Conservation (phyloP, 1,139 yeast genomes). For the Kluyveromyces sp. region DNA sequence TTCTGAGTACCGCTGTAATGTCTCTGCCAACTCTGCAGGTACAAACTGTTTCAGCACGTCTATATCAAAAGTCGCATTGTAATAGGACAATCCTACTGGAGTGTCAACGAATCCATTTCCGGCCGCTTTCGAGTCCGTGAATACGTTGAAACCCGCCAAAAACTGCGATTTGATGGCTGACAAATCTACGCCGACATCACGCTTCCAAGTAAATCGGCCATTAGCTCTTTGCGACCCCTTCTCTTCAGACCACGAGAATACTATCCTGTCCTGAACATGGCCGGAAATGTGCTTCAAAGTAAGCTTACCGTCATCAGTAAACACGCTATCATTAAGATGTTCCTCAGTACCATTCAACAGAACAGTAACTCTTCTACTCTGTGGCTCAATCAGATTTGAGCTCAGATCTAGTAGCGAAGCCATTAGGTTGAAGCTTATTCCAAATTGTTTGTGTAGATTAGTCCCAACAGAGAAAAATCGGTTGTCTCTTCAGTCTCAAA, state of each 20-base stretch:
- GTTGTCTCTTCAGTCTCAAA: too few species aligned
- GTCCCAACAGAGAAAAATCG: too few species aligned
- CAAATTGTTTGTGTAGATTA: too few species aligned
- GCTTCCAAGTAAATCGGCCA: constrained; percentile 20
- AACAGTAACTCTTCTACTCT: constrained; percentile 3
- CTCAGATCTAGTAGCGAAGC: background rate
- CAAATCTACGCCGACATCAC: background rate
- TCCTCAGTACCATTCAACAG: background rate
- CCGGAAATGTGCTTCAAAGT: background rate
- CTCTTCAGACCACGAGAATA: background rate
- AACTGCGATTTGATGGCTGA: constrained; percentile 15
- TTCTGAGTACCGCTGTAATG: constrained; percentile 10
- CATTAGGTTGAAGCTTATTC: too few species aligned
- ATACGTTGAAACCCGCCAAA: constrained; percentile 20
- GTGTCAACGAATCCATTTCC: constrained; percentile 11
- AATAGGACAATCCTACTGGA: constrained; percentile 13
- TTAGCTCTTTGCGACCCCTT: background rate
- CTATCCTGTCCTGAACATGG: constrained; percentile 14
- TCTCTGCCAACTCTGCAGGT: background rate
- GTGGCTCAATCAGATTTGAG: background rate
- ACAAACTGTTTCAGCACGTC: constrained; percentile 1
- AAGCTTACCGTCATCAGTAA: background rate
- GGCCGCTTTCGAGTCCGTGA: constrained; percentile 6
- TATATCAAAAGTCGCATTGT: constrained; percentile 13
- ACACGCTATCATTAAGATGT: background rate